A percentile compares a stretch with the other conserved stretches of the same genome.
Conservation (phyloP, 179 eudicot genomes). For the Camellia oleifera region DNA sequence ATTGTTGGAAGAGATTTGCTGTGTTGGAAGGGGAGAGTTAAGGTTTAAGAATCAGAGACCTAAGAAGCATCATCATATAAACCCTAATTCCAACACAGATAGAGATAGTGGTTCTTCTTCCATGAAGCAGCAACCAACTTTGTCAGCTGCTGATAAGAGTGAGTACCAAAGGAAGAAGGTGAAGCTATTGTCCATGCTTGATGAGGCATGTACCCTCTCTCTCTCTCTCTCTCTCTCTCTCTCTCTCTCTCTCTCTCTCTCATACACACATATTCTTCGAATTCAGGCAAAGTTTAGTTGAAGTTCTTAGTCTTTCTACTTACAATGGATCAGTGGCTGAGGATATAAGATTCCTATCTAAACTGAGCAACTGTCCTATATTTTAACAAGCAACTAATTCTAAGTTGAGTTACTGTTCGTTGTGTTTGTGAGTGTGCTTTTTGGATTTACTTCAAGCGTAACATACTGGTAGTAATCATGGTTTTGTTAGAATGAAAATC, state of each 20-base stretch:
- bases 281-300: constrained; percentile 9
- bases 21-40: constrained; percentile 66
- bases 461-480: too few species aligned
- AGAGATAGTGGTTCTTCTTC: constrained; percentile 26
- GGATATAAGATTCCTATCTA: neutral
- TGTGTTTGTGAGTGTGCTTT: neutral
- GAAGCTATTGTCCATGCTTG: constrained; percentile 76
- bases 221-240: constrained; percentile 15
- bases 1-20: constrained; percentile 72
- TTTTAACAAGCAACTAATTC: neutral
- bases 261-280: neutral
- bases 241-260: constrained; percentile 15
- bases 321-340: neutral
- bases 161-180: constrained; percentile 84
- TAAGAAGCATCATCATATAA: constrained; percentile 26
- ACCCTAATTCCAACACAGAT: constrained; percentile 25
- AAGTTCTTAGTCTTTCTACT: neutral
- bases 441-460: neutral
- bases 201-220: constrained; percentile 57
- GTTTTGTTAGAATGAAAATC: too few species aligned
- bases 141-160: constrained; percentile 65
- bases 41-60: constrained; percentile 34
- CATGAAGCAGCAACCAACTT: constrained; percentile 49
- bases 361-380: neutral
- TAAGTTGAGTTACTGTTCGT: neutral